Percentiles rank a stretch among this genome's conserved stretches.
Conservation (phyloP, 257 asterid genomes). For the Leonotis leonurus region DNA sequence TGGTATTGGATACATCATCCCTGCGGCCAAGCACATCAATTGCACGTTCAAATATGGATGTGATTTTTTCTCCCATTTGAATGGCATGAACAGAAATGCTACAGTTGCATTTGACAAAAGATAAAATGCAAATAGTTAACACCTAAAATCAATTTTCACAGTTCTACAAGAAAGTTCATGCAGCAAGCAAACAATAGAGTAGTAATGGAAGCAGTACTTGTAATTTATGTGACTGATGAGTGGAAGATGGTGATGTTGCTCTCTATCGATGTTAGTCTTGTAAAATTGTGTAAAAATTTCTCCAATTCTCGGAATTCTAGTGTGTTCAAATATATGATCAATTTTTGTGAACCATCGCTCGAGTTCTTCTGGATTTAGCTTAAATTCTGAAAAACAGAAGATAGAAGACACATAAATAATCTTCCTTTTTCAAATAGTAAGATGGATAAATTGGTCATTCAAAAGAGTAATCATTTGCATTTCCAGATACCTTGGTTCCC, state of each 20-base stretch:
- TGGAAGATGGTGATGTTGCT: constrained; percentile 82
- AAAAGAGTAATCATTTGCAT: constrained; percentile 8
- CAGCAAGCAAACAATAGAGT: constrained; percentile 9
- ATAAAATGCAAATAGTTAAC: not conserved
- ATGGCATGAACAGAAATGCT: constrained; percentile 96
- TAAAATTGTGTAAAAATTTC: constrained; percentile 89
- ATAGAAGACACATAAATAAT: constrained; percentile 8
- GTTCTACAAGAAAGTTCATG: constrained; percentile 4
- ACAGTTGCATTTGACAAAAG: constrained; percentile 29
- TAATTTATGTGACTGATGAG: constrained; percentile 77
- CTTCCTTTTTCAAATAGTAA: constrained; percentile 6
- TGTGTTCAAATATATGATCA: constrained; percentile 92
- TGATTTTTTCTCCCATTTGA: constrained; percentile 90
- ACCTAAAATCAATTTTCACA: not conserved
- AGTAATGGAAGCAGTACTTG: constrained; percentile 74
- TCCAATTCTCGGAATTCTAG: constrained; percentile 87
- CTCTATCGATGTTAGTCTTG: constrained; percentile 69
- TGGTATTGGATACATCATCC: constrained; percentile 46
- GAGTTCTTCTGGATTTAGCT: constrained; percentile 70
- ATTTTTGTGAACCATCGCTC: constrained; percentile 98
- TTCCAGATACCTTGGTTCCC: constrained; percentile 81
- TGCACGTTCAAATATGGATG: constrained; percentile 87
- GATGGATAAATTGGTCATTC: not conserved
- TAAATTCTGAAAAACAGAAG: constrained; percentile 50
- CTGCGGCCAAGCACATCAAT: constrained; percentile 77